Conservation (phyloP, 2,329 filamentous ascomycete genomes). For the Orbilia javanica region DNA sequence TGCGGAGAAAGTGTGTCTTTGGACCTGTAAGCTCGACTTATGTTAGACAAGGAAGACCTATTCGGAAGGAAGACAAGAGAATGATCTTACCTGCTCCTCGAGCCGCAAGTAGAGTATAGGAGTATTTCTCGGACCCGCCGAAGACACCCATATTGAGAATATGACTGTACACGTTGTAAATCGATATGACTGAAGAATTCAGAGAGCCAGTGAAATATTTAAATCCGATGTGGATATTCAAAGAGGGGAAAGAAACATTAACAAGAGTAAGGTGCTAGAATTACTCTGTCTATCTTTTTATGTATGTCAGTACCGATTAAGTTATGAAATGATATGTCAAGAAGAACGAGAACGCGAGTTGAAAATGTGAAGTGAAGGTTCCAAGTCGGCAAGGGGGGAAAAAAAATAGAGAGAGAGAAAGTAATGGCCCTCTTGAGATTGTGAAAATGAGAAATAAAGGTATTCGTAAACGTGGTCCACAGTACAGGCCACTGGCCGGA, state of each 20-base stretch:
- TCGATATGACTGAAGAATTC: too few relatives aligned
- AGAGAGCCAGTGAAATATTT: not conserved
- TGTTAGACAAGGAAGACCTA: not conserved
- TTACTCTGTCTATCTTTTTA: not conserved
- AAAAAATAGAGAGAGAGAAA: not conserved
- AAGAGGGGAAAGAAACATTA: not conserved
- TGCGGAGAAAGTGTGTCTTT: conserved; percentile 32
- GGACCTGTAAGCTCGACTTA: conserved; percentile 6
- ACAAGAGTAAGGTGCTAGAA: not conserved
- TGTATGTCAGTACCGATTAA: too few relatives aligned
- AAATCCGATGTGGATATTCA: not conserved
- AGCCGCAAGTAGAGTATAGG: conserved; percentile 21
- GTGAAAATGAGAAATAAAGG: not conserved
- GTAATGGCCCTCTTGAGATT: not conserved
- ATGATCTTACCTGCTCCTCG: conserved; percentile 28
- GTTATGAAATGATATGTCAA: not conserved
- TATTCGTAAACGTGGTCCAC: not conserved
- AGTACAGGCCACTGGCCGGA: not conserved
- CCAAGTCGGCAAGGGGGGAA: too few relatives aligned
- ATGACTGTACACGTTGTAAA: not conserved
- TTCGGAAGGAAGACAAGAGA: not conserved
- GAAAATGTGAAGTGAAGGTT: not conserved
- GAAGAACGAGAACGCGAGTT: too few relatives aligned
- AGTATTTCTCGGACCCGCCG: conserved; percentile 43
- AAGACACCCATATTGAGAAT: conserved; percentile 26